phyloP scores from a whole-genome alignment of 2,329 filamentous ascomycete genomes.

The Sphaerostilbella broomeana region DNA sequence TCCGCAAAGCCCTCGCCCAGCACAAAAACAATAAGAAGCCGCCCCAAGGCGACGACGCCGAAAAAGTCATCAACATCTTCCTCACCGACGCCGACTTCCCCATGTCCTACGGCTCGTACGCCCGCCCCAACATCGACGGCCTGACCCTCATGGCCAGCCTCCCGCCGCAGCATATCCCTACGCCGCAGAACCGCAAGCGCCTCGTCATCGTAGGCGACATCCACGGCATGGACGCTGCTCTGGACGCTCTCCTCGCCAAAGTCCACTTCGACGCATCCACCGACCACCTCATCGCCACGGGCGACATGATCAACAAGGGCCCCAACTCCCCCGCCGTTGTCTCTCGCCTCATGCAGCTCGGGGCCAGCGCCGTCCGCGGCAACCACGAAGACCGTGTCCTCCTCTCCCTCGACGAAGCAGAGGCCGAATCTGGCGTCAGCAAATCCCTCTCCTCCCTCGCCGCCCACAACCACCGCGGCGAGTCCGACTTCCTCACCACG shows the following conservation, averaged over 20 bases:
- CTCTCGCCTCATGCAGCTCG: slow-evolving; percentile 63
- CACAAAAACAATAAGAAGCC: neutral
- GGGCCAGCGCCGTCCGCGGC: slow-evolving; percentile 77
- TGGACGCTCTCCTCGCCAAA: slow-evolving; percentile 60
- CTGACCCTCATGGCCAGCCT: slow-evolving; percentile 27
- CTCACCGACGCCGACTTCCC: slow-evolving; percentile 26
- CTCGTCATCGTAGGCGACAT: slow-evolving; percentile 86
- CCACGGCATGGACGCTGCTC: slow-evolving; percentile 72
- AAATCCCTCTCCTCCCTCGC: slow-evolving; percentile 21
- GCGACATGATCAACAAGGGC: slow-evolving; percentile 80
- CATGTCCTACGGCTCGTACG: slow-evolving; percentile 36
- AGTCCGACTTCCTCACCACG: slow-evolving; percentile 42
- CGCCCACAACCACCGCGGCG: slow-evolving; percentile 27
- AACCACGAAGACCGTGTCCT: slow-evolving; percentile 89
- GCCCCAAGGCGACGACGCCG: neutral
- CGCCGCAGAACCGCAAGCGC: slow-evolving; percentile 41
- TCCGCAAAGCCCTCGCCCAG: neutral
- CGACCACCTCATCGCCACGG: slow-evolving; percentile 71
- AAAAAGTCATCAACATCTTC: slow-evolving; percentile 10
- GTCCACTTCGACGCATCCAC: slow-evolving; percentile 47
- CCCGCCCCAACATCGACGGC: slow-evolving; percentile 32
- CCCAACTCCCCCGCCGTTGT: slow-evolving; percentile 76
- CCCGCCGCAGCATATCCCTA: slow-evolving; percentile 26
- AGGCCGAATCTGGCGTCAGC: slow-evolving; percentile 20
- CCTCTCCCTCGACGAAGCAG: slow-evolving; percentile 44